Percentiles rank a stretch among this genome's conserved stretches.
These are phyloP conservation scores for Saccharomyces hybrid DNA, from an alignment of 1,139 yeast species.

Conservation along the genomic window DNA sequence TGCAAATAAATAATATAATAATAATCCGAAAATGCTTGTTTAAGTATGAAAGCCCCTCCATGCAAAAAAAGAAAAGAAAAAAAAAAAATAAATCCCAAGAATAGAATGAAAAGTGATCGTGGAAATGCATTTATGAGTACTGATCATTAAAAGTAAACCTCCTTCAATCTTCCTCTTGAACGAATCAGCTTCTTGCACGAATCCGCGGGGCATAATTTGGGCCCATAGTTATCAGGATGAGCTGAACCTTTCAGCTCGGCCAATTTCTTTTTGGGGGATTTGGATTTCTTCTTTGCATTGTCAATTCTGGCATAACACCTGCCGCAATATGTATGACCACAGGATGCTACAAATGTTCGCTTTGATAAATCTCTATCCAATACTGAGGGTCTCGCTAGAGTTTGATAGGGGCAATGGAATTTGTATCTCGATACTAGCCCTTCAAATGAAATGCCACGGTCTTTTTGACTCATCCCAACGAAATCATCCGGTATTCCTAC, in stretches of 20 bases:
- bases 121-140: neutral
- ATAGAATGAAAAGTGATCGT: neutral
- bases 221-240: slow-evolving; percentile 33
- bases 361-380: slow-evolving; percentile 57
- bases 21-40: neutral
- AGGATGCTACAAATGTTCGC: slow-evolving; percentile 57
- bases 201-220: slow-evolving; percentile 28
- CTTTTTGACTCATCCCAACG: slow-evolving; percentile 25
- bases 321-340: slow-evolving; percentile 89
- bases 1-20: neutral
- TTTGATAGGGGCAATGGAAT: slow-evolving; percentile 60
- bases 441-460: slow-evolving; percentile 24
- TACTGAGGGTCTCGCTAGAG: slow-evolving; percentile 41
- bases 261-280: slow-evolving; percentile 19
- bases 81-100: neutral
- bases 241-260: slow-evolving; percentile 26
- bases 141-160: slow-evolving; percentile 23
- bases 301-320: slow-evolving; percentile 49
- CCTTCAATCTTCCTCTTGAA: slow-evolving; percentile 25
- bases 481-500: slow-evolving; percentile 58
- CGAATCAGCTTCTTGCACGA: slow-evolving; percentile 24
- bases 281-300: slow-evolving; percentile 22
- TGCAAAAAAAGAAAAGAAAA: neutral
- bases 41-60: neutral
- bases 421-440: slow-evolving; percentile 29